phyloP scores from a whole-genome alignment of 2,329 filamentous ascomycete species.

The Pestalotiopsis sp. region DNA sequence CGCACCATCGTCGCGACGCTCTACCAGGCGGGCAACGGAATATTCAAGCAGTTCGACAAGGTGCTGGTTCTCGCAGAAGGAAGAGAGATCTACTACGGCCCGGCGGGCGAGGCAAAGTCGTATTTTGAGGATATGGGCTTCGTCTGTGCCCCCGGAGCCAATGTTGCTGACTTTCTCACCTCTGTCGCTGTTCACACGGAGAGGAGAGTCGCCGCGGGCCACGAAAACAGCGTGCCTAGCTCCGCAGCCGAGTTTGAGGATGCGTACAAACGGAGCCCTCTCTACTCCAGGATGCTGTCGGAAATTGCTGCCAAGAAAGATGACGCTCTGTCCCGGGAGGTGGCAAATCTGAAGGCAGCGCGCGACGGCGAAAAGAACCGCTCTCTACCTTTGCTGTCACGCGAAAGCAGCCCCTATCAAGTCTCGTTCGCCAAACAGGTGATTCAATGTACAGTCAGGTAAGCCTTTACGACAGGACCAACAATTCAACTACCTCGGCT shows the following conservation, averaged over 20 bases:
- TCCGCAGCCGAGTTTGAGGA: conserved; percentile 62
- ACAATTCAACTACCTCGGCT: conserved; percentile 18
- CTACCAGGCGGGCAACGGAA: conserved; percentile 69
- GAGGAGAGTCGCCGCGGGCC: conserved; percentile 59
- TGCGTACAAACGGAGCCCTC: conserved; percentile 41
- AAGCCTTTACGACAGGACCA: conserved; percentile 27
- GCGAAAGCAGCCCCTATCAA: conserved; percentile 26
- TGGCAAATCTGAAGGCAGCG: conserved; percentile 41
- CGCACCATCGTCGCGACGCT: conserved; percentile 71
- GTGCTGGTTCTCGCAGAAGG: conserved; percentile 74
- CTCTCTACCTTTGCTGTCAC: conserved; percentile 16
- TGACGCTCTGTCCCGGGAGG: conserved; percentile 37
- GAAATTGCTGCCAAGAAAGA: not conserved
- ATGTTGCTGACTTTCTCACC: conserved; percentile 71
- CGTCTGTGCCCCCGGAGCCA: conserved; percentile 50
- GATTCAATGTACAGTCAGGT: conserved; percentile 42
- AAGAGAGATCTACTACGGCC: conserved; percentile 68
- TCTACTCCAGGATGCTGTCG: conserved; percentile 26
- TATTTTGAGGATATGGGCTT: conserved; percentile 72
- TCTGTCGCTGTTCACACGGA: conserved; percentile 67
- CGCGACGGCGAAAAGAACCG: conserved; percentile 27
- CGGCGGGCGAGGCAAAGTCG: conserved; percentile 58
- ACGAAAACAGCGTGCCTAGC: conserved; percentile 60
- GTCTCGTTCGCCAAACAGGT: conserved; percentile 28
- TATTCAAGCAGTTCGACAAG: conserved; percentile 73